Evolutionary conservation across 306 rosid genomes (phyloP), one percentile per base, ranked within the genome.

Genomic region (Arachis hypogaea): DNA sequence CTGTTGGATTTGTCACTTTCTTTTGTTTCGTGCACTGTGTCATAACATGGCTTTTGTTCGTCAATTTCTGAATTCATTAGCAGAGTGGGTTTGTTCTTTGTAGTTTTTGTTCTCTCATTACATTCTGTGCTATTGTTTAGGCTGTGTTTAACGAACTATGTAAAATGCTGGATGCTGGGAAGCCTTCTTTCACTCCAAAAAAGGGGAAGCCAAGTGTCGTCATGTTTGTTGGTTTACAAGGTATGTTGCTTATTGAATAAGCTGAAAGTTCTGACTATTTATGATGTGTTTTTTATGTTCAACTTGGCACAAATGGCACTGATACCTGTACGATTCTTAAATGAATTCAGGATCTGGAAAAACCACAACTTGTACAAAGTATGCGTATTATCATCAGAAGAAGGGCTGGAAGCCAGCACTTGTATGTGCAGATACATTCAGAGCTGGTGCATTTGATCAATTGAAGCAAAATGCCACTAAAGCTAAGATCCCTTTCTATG

Each of bases 371-470:
- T 91, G 94, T 80, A 91, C 98, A 11, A 94, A 93, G 56, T 93
- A 91, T 59, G 97, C 98, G 12, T 77, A 62, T 80, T 85, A 91
- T 82, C 86, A 91, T 86, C 96, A 89, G 81, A 93, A 89, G 72
- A 93, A 89, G 76, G 96, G 98, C 56, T 93, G 98, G 98, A 91
- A 92, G 78, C 98, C 98, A 7, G 98, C 96, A 63, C 85, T 93
- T 56, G 98, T 93, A 40, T 91, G 98, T 75, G 97, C 98, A 0
- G 97, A 93, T 86, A 93, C 98, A 29, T 93, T 93, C 78, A 86
- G 98, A 80, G 98, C 98, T 66, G 98, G 97, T 80, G 98, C 98
- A 14, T 93, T 93, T 86, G 98, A 91, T 86, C 98, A 93, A 80
- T 74, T 93, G 85, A 93, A 89, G 85, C 97, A 93, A 80, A 93